Base-by-base conservation (phyloP, 2,329 filamentous ascomycete species). In the Colletotrichum limetticola region DNA sequence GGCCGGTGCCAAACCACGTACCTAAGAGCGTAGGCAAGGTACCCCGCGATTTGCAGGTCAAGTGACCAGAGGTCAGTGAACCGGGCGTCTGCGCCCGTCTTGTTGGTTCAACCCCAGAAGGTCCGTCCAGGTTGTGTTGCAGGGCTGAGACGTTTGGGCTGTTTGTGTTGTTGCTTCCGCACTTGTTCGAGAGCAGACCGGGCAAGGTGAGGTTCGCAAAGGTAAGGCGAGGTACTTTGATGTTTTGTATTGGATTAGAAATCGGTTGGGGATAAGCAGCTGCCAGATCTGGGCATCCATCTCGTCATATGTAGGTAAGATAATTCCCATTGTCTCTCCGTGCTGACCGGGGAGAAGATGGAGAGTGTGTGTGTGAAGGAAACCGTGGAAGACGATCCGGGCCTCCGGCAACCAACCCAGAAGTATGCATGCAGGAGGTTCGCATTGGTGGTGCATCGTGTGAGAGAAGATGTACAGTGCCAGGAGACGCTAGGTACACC, bases 361-460 rank as follows among this genome's bases (percentile, higher is more conserved):
- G 30, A 49, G n/a, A 30, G 30, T 37, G 60, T 35, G 30, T 30
- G 9, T 62, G 55, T 28, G 53, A 42, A 35, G 46, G 19, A n/a
- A 30, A 16, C 59, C 60, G 55, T 71, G 66, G 71, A 66, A 71
- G 37, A 28, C n/a, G 60, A 73, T 60, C 71, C 71, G 71, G 61
- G 71, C 66, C 49, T 62, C 71, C 71, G 71, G 60, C 30, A 32
- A 49, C 24, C 32, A 35, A 35, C 32, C 32, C 11, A 35, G 30
- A 46, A 63, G 68, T 30, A 24, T 69, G 53, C 59, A 72, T 66
- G 49, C 71, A 58, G 42, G 19, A 35, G 55, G 70, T 32, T 49
- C 53, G 53, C 42, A n/a, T 49, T 32, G 30, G 42, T 32, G 52
- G n/a, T 26, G 46, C 2, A 46, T 22, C 26, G 22, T 30, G 26